phyloP scores from a whole-genome alignment of 495 filamentous ascomycete genomes.

The Talaromyces nanjingensis region DNA sequence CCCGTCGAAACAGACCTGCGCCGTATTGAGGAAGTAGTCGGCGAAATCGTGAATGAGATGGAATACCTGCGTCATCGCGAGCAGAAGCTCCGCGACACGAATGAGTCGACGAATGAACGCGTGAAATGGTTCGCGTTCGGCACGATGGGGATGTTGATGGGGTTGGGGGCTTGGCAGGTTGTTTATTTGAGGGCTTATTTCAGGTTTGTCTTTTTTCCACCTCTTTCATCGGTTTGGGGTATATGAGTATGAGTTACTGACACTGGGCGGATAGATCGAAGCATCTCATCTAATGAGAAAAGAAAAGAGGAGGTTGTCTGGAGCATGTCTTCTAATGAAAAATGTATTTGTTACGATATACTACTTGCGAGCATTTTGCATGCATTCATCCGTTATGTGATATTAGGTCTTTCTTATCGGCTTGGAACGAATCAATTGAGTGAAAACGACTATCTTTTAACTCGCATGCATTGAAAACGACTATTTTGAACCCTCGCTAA shows the following conservation, averaged over 20 bases:
- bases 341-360: conserved; percentile 2
- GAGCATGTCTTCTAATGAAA: conserved; percentile 1
- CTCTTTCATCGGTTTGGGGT: no score
- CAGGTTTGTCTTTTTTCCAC: conserved; percentile 43
- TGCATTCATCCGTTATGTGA: neutral
- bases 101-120: conserved; percentile 97
- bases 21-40: conserved; percentile 81
- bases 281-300: conserved; percentile 8
- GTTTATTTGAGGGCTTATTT: conserved; percentile 97
- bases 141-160: conserved; percentile 89
- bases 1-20: conserved; percentile 93
- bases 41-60: conserved; percentile 79
- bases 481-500: no score
- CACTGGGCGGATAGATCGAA: conserved; percentile 7
- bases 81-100: conserved; percentile 95
- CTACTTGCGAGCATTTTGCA: neutral
- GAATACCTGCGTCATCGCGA: conserved; percentile 86
- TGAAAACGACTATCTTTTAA: neutral
- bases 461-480: no score
- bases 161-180: conserved; percentile 92
- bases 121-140: conserved; percentile 98
- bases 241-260: neutral
- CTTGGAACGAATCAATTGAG: neutral
- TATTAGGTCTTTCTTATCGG: neutral
- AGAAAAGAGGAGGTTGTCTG: neutral